Evolutionary conservation across 441 rosid species (phyloP), one percentile per base, ranked within the genome.

Genomic region (Erodium trifolium): DNA sequence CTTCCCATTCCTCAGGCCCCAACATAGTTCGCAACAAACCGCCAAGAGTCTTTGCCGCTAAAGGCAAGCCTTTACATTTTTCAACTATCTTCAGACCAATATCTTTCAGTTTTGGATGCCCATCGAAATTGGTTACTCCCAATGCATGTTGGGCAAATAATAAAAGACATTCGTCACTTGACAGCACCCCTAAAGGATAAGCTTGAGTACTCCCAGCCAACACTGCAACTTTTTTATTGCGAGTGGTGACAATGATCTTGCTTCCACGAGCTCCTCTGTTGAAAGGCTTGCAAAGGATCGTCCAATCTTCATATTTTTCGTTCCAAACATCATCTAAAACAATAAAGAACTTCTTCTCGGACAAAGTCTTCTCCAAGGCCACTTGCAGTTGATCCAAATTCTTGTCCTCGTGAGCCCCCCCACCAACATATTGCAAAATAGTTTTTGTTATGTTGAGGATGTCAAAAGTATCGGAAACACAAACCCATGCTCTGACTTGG

Each of bases 51-150:
- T 17, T 49, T 16, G 73, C 73, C 0, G 43, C 73, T 7, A 72
- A 69, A 0, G 75, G 70, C 10, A 72, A 57, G 5, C 75, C 70
- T 29, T 67, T 16, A 17, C 70, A 71, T 7, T 65, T 71, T 0
- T 17, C 29, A 12, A 66, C 73, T 29, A 65, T 71, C 3, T 34
- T 13, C 68, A 4, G 18, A 27, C 68, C 73, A 27, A 51, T 51
- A 3, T 47, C 53, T 27, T 65, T 62, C 2, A 71, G 14, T 10
- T 13, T 13, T 0, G 2, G 62, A 5, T 55, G 27, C 0, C 19
- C 62, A 55, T 55, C 62, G 16, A 55, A 16, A 55, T 2, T 16
- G 27, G 8, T 14, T 55, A 1, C 19, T 1, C 14, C 14, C 18
- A 72, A 31, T 4, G 64, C 67, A 23, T 27, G 29, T 8, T 13